A percentile compares a stretch with the other conserved stretches of the same genome.
Conservation (phyloP, 305 asterid genomes). For the Euphrasia arctica region DNA sequence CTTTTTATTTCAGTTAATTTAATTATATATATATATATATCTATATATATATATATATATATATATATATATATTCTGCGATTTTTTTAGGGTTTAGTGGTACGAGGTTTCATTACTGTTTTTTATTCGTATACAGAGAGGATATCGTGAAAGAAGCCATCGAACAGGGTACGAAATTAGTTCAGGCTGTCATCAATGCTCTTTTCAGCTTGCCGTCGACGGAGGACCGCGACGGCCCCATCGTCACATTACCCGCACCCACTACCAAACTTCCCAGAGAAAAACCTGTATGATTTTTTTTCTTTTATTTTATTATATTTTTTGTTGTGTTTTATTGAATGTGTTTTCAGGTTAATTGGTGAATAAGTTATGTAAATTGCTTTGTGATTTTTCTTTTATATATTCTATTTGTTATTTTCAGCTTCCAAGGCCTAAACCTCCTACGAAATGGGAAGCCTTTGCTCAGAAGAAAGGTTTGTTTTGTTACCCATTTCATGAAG, state of each 20-base stretch:
- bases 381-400: constrained; percentile 1
- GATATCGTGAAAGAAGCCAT: constrained; percentile 55
- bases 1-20: background rate
- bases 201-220: constrained; percentile 75
- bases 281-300: constrained; percentile 61
- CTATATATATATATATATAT: background rate
- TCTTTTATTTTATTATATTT: background rate
- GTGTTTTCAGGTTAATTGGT: background rate
- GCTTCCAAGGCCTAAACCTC: constrained; percentile 95
- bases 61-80: background rate
- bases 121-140: constrained; percentile 46
- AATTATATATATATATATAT: no score
- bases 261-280: constrained; percentile 76
- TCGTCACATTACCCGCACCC: constrained; percentile 79
- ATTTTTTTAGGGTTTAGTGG: background rate
- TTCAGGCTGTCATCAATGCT: constrained; percentile 81
- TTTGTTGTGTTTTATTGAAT: background rate
- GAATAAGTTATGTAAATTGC: no score
- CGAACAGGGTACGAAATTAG: constrained; percentile 72
- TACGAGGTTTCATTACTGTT: background rate
- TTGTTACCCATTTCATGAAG: background rate
- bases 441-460: constrained; percentile 92
- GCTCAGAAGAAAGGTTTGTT: constrained; percentile 83
- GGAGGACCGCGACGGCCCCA: constrained; percentile 74
- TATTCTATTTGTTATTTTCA: constrained; percentile 33